phyloP scores from a whole-genome alignment of 1,284 basidiomycete genomes.

The Kalmanozyma brasiliensis region DNA sequence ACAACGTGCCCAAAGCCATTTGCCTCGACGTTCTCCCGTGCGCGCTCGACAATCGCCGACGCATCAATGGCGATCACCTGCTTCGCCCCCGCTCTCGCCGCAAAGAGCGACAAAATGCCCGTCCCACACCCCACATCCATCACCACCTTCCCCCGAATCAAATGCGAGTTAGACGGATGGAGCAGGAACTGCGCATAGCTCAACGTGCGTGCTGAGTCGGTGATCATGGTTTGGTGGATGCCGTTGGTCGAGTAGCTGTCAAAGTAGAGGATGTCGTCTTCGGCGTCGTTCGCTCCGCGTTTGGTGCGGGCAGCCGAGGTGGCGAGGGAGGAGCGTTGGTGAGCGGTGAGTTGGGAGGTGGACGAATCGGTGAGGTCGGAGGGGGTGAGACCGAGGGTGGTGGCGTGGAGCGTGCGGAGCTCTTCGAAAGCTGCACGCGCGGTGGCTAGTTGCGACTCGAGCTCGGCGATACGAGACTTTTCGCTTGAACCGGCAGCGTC shows the following conservation, averaged over 20 bases:
- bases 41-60: constrained; percentile 84
- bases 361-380: constrained; percentile 22
- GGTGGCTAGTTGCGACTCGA: constrained; percentile 50
- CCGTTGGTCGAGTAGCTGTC: constrained; percentile 89
- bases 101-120: constrained; percentile 87
- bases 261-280: constrained; percentile 93
- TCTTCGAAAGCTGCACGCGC: constrained; percentile 51
- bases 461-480: constrained; percentile 22
- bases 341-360: constrained; percentile 10
- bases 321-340: constrained; percentile 2
- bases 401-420: constrained; percentile 43
- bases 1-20: constrained; percentile 83
- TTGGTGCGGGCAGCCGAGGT: constrained; percentile 8
- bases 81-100: constrained; percentile 89
- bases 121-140: constrained; percentile 82
- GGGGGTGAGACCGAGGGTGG: constrained; percentile 35
- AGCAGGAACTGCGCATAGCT: constrained; percentile 92
- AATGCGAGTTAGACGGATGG: constrained; percentile 75
- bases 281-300: constrained; percentile 21
- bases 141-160: constrained; percentile 87
- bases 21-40: constrained; percentile 80
- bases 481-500: background rate
- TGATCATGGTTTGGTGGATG: constrained; percentile 75
- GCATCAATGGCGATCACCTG: constrained; percentile 95
- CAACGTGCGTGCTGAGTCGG: constrained; percentile 89